Conservation (phyloP, 2,329 filamentous ascomycete genomes). For the Pseudogymnoascus pannorum region DNA sequence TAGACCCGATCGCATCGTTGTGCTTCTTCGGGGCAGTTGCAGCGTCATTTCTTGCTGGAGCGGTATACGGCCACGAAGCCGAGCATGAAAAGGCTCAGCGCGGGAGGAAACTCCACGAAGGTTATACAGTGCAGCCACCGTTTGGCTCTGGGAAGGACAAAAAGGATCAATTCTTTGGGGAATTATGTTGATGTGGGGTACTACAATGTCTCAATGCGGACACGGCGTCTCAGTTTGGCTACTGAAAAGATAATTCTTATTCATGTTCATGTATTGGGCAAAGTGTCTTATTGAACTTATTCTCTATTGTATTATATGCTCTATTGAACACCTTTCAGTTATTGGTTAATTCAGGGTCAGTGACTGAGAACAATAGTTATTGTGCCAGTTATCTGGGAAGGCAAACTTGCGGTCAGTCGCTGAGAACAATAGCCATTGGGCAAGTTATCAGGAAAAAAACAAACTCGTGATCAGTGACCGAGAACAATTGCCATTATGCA, state of each 20-base stretch:
- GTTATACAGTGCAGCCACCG: not conserved
- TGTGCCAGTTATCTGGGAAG: not conserved
- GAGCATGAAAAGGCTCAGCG: not conserved
- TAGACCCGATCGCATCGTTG: not conserved
- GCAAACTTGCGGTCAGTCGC: not conserved
- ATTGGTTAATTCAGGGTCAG: conserved; percentile 1
- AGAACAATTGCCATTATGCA: not conserved
- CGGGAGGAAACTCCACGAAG: not conserved
- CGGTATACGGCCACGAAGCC: not conserved
- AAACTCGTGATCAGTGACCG: not conserved
- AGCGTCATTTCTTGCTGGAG: not conserved
- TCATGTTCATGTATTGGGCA: not conserved
- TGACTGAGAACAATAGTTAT: not conserved
- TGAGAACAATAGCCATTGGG: not conserved
- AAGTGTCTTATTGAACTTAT: not conserved
- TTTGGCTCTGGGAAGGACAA: not conserved
- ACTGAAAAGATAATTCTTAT: not conserved
- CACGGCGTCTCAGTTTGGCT: not conserved
- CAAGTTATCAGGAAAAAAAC: not conserved
- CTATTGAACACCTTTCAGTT: not conserved
- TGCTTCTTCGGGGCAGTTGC: conserved; percentile 1
- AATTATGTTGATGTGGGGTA: not conserved
- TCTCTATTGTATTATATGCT: not conserved
- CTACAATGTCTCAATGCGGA: not conserved
- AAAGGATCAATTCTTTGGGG: not conserved